Evolutionary conservation across 2,329 filamentous ascomycete species (phyloP), one percentile per base, ranked within the genome.

Genomic region (Pezizomycotina sp.): DNA sequence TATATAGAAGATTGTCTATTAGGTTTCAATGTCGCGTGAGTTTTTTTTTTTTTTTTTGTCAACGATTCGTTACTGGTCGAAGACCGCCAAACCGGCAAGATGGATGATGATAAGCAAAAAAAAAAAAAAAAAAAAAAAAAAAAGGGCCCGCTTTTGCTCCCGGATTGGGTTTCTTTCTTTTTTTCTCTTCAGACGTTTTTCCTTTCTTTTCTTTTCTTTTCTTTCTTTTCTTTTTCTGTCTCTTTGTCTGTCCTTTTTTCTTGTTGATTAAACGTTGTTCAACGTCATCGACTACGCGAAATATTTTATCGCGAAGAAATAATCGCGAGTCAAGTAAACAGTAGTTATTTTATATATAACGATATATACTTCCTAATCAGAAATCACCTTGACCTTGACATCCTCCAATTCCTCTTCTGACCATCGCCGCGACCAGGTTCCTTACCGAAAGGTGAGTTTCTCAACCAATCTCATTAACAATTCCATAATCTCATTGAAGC

Each of bases 271-370:
- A 46, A 43, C 48, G 50, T 52, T 47, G 36, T 49, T 48, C 48
- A 45, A 46, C 49, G 47, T 41, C 45, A 33, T 44, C 46, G 31
- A 26, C 44, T 53, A 5, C 71, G 74, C n/a, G n/a, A n/a, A n/a
- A n/a, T n/a, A n/a, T n/a, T n/a, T n/a, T n/a, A n/a, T n/a, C n/a
- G n/a, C n/a, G n/a, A n/a, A n/a, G n/a, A n/a, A n/a, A n/a, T n/a
- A n/a, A n/a, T n/a, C n/a, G n/a, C n/a, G n/a, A n/a, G n/a, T n/a
- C n/a, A n/a, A n/a, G n/a, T n/a, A n/a, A n/a, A n/a, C n/a, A n/a
- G n/a, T n/a, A n/a, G n/a, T n/a, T n/a, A n/a, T n/a, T n/a, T n/a
- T n/a, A n/a, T n/a, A n/a, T n/a, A n/a, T n/a, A n/a, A n/a, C n/a
- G n/a, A n/a, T n/a, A n/a, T n/a, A n/a, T n/a, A n/a, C n/a, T n/a